Conservation (phyloP, 805 yeast genomes). For the Saccharomycopsis babjevae region DNA sequence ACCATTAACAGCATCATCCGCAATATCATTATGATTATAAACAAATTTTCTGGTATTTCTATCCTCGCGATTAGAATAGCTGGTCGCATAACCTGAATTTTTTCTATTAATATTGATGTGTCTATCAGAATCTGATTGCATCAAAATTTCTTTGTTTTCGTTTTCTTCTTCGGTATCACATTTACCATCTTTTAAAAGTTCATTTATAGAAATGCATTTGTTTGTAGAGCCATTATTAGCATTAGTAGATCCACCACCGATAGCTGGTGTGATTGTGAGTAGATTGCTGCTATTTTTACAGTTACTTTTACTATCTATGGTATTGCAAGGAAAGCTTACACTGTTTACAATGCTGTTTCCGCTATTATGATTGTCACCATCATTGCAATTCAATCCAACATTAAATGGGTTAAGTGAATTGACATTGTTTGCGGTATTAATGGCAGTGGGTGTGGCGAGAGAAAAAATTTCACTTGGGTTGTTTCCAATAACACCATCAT, state of each 20-base stretch:
- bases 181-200: not conserved
- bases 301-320: not conserved
- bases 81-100: not conserved
- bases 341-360: not conserved
- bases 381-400: not conserved
- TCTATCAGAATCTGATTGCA: not conserved
- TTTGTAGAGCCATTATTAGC: not conserved
- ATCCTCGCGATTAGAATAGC: not conserved
- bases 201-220: not conserved
- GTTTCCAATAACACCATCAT: not conserved
- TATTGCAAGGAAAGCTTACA: not conserved
- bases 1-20: not conserved
- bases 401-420: not conserved
- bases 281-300: not conserved
- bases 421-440: not conserved
- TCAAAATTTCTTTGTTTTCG: not conserved
- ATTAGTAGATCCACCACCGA: not conserved
- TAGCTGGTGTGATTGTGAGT: not conserved
- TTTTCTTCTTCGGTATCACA: not conserved
- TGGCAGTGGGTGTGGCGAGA: not conserved
- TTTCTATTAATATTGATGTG: not conserved
- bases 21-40: not conserved
- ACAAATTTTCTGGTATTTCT: not conserved
- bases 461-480: not conserved
- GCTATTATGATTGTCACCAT: not conserved